These are phyloP conservation scores for Candida boleticola DNA, from an alignment of 805 yeast genomes.

Conservation along the genomic window DNA sequence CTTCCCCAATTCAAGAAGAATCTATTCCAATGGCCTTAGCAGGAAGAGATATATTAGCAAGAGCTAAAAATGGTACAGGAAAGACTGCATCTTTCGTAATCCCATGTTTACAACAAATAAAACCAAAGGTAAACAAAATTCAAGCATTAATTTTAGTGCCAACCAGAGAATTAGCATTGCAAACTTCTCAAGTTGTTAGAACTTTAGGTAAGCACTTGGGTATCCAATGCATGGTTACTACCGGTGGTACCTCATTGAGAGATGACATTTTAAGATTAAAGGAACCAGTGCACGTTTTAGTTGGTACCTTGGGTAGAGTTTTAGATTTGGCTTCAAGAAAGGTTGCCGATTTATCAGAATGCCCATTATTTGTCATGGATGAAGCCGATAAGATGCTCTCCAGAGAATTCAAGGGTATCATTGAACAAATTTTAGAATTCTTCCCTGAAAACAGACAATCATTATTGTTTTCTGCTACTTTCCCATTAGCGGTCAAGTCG, in stretches of 20 bases:
- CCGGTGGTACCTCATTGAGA: conserved; percentile 93
- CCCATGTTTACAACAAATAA: conserved; percentile 85
- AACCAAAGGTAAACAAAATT: conserved; percentile 78
- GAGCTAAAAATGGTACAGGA: conserved; percentile 99
- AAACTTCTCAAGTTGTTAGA: conserved; percentile 95
- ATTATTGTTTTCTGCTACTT: conserved; percentile 88
- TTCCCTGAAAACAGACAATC: conserved; percentile 75
- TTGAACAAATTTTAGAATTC: conserved; percentile 79
- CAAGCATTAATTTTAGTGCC: conserved; percentile 95
- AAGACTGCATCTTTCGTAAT: conserved; percentile 97
- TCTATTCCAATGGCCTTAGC: conserved; percentile 93
- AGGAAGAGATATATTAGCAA: conserved; percentile 93
- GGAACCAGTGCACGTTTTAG: conserved; percentile 91
- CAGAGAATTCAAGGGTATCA: conserved; percentile 82
- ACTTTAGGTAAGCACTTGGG: conserved; percentile 94
- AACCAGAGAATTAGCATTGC: conserved; percentile 96
- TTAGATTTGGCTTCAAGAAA: conserved; percentile 88
- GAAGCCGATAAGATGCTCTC: conserved; percentile 98
- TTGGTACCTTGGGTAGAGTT: conserved; percentile 98
- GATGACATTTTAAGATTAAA: conserved; percentile 92
- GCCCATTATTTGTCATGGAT: conserved; percentile 92
- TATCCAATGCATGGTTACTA: conserved; percentile 93
- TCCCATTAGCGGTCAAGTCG: conserved; percentile 89
- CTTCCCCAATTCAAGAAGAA: conserved; percentile 97
- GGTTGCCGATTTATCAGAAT: conserved; percentile 81